phyloP scores from a whole-genome alignment of 495 filamentous ascomycete genomes.

The Arthonia radiata region DNA sequence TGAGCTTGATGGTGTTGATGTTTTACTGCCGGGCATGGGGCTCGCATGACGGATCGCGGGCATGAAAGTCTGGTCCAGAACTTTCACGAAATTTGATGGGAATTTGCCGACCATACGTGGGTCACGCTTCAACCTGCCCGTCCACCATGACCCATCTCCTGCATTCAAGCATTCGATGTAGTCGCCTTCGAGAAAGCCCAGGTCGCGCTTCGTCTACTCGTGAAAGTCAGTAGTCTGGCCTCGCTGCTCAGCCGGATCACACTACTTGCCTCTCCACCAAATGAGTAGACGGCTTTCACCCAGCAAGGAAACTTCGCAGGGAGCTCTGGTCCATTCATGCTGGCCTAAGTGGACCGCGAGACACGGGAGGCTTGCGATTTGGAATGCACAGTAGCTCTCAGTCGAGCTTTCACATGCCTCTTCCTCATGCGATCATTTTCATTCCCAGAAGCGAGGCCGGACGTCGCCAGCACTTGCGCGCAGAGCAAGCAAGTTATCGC shows the following conservation, averaged over 20 bases:
- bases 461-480: too few relatives aligned
- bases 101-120: conserved; percentile 73
- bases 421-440: too few relatives aligned
- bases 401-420: too few relatives aligned
- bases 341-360: too few relatives aligned
- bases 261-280: conserved; percentile 62
- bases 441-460: too few relatives aligned
- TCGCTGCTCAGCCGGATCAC: conserved; percentile 1
- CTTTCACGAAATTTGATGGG: conserved; percentile 89
- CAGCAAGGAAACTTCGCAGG: conserved; percentile 55
- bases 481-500: too few relatives aligned
- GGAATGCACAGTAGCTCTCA: too few relatives aligned
- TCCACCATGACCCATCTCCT: conserved; percentile 97
- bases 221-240: conserved; percentile 1
- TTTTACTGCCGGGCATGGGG: conserved; percentile 18
- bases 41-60: too few relatives aligned
- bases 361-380: too few relatives aligned
- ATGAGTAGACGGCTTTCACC: conserved; percentile 87
- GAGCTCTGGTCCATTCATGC: not conserved
- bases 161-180: conserved; percentile 95
- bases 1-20: conserved; percentile 7
- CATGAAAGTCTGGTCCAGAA: conserved; percentile 61
- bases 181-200: conserved; percentile 93
- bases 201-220: conserved; percentile 54
- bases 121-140: conserved; percentile 67